phyloP scores from a whole-genome alignment of 257 asterid genomes.

The Solanum chiquidenum region DNA sequence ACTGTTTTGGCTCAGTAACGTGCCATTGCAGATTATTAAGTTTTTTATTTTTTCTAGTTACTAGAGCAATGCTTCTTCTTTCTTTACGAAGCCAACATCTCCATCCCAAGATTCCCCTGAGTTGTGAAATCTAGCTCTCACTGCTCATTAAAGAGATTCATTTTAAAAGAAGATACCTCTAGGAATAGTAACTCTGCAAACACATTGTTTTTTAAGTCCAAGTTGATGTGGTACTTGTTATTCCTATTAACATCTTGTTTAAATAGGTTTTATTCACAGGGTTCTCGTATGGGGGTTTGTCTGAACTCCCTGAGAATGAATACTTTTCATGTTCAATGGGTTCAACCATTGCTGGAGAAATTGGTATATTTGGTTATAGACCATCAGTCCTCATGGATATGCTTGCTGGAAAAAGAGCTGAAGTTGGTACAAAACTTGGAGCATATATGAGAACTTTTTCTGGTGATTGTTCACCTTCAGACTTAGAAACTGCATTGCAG shows the following conservation, averaged over 20 bases:
- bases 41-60: neutral
- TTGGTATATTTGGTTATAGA: conserved; percentile 90
- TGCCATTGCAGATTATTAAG: neutral
- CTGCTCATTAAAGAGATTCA: neutral
- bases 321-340: conserved; percentile 96
- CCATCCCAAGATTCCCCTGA: neutral
- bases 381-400: conserved; percentile 84
- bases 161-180: neutral
- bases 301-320: conserved; percentile 82
- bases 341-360: conserved; percentile 93
- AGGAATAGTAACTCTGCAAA: neutral
- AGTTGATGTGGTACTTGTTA: conserved; percentile 15
- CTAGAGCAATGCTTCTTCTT: neutral
- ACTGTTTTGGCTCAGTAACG: neutral
- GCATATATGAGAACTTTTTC: conserved; percentile 93
- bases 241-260: conserved; percentile 35
- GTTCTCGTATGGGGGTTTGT: conserved; percentile 82
- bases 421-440: conserved; percentile 84
- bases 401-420: conserved; percentile 99
- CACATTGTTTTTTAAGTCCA: neutral
- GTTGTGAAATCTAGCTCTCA: neutral
- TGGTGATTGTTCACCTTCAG: conserved; percentile 95
- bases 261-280: conserved; percentile 91
- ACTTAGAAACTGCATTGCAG: conserved; percentile 96
- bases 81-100: neutral